Base-by-base conservation (phyloP, 345 rosid species). In the Aethionema arabicum region DNA sequence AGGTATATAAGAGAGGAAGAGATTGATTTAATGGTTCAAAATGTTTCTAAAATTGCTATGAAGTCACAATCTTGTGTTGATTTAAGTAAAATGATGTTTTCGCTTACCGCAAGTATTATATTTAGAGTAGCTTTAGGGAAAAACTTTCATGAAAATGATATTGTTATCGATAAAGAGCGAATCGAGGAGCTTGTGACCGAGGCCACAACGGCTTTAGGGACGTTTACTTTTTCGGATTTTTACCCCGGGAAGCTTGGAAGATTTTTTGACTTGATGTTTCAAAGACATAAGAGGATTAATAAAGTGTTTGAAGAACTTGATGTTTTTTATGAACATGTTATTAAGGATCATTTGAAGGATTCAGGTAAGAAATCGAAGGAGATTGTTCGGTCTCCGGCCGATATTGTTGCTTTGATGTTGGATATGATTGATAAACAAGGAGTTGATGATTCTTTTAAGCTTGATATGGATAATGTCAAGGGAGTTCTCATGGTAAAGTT, bases 301-400 rank as follows among this genome's bases (percentile, higher is more conserved):
- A 74, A 73, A 7, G 54, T 7, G 33, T 77, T 70, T 40, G 38
- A 32, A 3, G 68, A 73, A 29, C 36, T 73, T 32, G 83, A 83
- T 49, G 16, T 0, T 2, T 74, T 78, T 59, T 80, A 63, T 15
- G 65, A 77, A 27, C 15, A 54, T 35, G 62, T 71, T 14, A 78
- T 83, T 5, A 70, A 66, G 3, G 73, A 80, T 4, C 83, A 83
- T 36, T 73, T 77, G 31, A 36, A 65, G 65, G 50, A 74, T 70
- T 9, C 30, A 32, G 0, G 42, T 21, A 21, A 21, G 27, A 21
- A 21, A 21, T 21, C 27, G 27, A 21, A 21, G 27, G 27, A 21
- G 27, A 21, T 21, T 21, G 27, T 21, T 21, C 27, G 27, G 2
- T 21, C 27, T 21, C 2, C 27, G 27, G 27, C 27, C 27, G 80